Evolutionary conservation across 139 green algal genomes (phyloP).

Genomic region (Eudorina sp.): DNA sequence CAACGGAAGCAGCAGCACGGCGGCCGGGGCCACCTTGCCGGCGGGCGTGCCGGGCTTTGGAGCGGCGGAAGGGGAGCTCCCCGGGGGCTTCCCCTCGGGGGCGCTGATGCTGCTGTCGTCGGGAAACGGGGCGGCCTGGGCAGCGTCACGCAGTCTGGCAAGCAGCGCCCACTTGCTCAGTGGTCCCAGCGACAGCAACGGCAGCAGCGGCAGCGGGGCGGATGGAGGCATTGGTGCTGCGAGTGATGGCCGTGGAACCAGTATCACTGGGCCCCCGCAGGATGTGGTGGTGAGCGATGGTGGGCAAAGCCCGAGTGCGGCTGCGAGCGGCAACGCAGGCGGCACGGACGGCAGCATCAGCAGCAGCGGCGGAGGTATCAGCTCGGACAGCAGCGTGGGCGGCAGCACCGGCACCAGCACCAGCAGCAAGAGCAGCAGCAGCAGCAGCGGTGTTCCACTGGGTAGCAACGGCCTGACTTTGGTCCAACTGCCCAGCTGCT

Average conservation of each 20-base stretch:
- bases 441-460: neutral
- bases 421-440: neutral
- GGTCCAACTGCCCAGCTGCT: conserved; percentile 11
- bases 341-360: neutral
- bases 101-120: neutral
- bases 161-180: neutral
- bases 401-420: conserved; percentile 3
- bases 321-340: neutral
- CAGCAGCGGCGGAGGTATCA: neutral
- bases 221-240: too few relatives aligned
- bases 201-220: neutral
- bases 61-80: neutral
- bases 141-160: neutral
- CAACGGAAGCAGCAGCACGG: neutral
- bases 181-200: too few relatives aligned
- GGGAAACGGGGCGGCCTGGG: neutral
- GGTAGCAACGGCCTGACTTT: neutral
- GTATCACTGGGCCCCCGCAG: too few relatives aligned
- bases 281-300: neutral
- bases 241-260: too few relatives aligned
- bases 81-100: neutral
- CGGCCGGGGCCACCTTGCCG: too few relatives aligned
- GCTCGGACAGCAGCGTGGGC: too few relatives aligned
- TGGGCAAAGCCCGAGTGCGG: neutral
- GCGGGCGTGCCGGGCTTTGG: neutral